Conservation (phyloP, 139 green algal genomes). For the Micractinium sp. region DNA sequence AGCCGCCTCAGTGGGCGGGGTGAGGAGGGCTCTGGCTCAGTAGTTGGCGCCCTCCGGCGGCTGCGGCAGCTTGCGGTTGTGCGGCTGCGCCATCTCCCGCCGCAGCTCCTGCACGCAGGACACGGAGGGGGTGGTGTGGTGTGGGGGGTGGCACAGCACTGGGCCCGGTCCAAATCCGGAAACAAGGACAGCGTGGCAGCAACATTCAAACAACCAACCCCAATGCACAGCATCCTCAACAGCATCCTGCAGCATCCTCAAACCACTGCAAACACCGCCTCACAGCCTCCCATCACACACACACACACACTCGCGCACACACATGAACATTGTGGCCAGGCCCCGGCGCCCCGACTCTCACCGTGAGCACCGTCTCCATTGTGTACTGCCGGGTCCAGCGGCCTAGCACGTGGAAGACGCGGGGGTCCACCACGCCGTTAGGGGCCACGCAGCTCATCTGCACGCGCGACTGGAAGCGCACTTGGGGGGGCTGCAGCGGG, state of each 20-base stretch:
- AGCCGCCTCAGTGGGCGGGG: background rate
- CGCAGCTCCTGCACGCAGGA: slow-evolving; percentile 82
- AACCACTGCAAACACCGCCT: too few relatives aligned
- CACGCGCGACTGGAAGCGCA: slow-evolving; percentile 60
- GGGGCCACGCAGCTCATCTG: slow-evolving; percentile 60
- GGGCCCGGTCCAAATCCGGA: too few relatives aligned
- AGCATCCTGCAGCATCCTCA: too few relatives aligned
- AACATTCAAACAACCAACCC: too few relatives aligned
- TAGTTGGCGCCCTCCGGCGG: slow-evolving; percentile 82
- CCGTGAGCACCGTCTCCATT: slow-evolving; percentile 61
- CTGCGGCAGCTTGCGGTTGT: slow-evolving; percentile 91
- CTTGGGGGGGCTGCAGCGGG: slow-evolving; percentile 45
- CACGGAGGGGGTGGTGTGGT: background rate
- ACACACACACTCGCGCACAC: background rate
- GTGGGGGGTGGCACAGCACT: background rate
- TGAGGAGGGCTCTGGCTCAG: background rate
- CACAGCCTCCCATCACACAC: background rate
- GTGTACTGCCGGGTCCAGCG: slow-evolving; percentile 88
- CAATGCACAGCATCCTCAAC: too few relatives aligned
- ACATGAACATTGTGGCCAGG: too few relatives aligned
- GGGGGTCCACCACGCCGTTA: slow-evolving; percentile 43
- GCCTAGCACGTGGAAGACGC: slow-evolving; percentile 78
- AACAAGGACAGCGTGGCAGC: too few relatives aligned
- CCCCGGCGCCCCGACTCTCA: background rate
- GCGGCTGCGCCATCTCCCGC: slow-evolving; percentile 83